Percentiles rank a stretch among this genome's conserved stretches.
Conservation (phyloP, 148 eudicot genomes). For the Heliosperma pusillum region DNA sequence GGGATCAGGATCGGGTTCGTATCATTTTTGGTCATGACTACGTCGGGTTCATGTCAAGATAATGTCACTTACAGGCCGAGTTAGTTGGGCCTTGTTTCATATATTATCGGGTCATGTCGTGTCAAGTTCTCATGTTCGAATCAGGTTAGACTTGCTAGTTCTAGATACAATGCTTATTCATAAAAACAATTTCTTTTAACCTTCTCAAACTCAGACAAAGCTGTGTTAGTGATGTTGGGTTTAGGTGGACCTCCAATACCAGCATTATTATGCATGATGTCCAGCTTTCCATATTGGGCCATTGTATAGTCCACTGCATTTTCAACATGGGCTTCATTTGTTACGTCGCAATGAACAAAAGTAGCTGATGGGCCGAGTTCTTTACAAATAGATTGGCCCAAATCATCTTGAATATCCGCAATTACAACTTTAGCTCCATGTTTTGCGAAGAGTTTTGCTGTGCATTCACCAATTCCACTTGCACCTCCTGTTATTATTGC, state of each 20-base stretch:
- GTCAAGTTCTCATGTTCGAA: no score
- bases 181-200: no score
- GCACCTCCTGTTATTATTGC: conserved; percentile 44
- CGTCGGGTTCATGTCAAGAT: no score
- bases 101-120: no score
- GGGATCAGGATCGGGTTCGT: no score
- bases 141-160: no score
- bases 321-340: conserved; percentile 25
- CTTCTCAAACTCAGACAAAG: conserved; percentile 26
- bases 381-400: conserved; percentile 29
- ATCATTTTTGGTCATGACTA: no score
- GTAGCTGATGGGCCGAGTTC: conserved; percentile 27
- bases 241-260: neutral
- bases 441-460: conserved; percentile 25
- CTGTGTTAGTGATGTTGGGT: conserved; percentile 20
- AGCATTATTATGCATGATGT: conserved; percentile 41
- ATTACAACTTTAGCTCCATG: conserved; percentile 37
- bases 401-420: conserved; percentile 34
- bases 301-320: conserved; percentile 27
- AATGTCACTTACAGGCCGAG: no score
- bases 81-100: no score
- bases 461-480: conserved; percentile 34
- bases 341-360: conserved; percentile 35
- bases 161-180: no score
- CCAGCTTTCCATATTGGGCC: conserved; percentile 28